These are phyloP conservation scores for Aspergillus incahuasiensis DNA, from an alignment of 495 filamentous ascomycete genomes.

Conservation along the genomic window DNA sequence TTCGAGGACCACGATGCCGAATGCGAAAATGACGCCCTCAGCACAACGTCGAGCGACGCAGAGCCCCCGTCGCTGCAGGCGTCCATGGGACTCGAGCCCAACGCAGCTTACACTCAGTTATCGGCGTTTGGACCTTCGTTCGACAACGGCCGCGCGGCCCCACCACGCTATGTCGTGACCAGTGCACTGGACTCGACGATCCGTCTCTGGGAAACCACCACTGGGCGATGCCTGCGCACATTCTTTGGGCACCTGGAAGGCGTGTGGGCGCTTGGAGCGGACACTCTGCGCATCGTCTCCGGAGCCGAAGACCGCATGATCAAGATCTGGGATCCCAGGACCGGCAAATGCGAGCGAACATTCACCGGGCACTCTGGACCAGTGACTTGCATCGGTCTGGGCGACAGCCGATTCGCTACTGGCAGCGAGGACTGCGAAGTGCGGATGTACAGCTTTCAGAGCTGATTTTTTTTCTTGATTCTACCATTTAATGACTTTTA, in stretches of 20 bases:
- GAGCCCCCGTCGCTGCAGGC: constrained; percentile 22
- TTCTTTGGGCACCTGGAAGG: constrained; percentile 97
- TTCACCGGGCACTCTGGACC: constrained; percentile 85
- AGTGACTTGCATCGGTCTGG: constrained; percentile 87
- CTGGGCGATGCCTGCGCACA: constrained; percentile 75
- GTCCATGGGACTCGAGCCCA: constrained; percentile 20
- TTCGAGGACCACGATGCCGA: constrained; percentile 63
- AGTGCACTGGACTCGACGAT: constrained; percentile 87
- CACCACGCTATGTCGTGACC: constrained; percentile 86
- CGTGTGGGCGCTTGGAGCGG: constrained; percentile 90
- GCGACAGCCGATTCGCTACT: constrained; percentile 79
- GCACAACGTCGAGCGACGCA: constrained; percentile 33
- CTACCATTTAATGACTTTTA: constrained; percentile 12
- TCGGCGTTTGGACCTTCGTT: constrained; percentile 55
- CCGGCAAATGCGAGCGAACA: constrained; percentile 85
- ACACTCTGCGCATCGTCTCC: constrained; percentile 82
- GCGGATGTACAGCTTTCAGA: constrained; percentile 78
- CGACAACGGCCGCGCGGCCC: constrained; percentile 58
- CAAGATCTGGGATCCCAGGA: constrained; percentile 92
- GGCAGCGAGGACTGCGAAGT: constrained; percentile 92
- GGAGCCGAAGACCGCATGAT: constrained; percentile 92
- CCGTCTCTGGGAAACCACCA: constrained; percentile 85
- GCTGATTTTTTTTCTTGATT: constrained; percentile 14
- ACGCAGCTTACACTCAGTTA: constrained; percentile 37
- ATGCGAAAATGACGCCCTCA: constrained; percentile 51